phyloP scores from a whole-genome alignment of 768 basidiomycete species.

The Guyanaporus albipodus region DNA sequence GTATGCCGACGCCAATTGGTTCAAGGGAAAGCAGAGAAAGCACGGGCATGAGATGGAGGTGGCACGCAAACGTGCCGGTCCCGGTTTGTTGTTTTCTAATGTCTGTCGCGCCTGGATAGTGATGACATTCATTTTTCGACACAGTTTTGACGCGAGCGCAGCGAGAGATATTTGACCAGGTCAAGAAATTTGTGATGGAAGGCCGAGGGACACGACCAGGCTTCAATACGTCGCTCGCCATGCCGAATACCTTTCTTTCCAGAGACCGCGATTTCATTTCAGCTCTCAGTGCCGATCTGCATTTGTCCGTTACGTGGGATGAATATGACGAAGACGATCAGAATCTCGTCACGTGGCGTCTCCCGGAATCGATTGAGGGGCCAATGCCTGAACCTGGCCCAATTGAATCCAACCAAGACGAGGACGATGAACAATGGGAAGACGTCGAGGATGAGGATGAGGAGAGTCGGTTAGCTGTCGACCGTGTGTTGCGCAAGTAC shows the following conservation, averaged over 20 bases:
- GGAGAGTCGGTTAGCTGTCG: slow-evolving; percentile 69
- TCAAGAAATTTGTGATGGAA: slow-evolving; percentile 69
- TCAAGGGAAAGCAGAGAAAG: slow-evolving; percentile 87
- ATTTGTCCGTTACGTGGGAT: slow-evolving; percentile 85
- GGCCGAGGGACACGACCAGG: slow-evolving; percentile 34
- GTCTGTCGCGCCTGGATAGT: neutral
- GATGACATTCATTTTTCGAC: neutral
- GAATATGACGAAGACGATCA: slow-evolving; percentile 83
- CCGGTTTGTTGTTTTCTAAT: slow-evolving; percentile 47
- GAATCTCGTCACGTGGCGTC: slow-evolving; percentile 66
- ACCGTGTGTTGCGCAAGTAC: slow-evolving; percentile 84
- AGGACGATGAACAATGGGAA: slow-evolving; percentile 48
- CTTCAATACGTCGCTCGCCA: slow-evolving; percentile 44
- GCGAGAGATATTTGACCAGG: slow-evolving; percentile 70
- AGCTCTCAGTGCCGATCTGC: slow-evolving; percentile 70
- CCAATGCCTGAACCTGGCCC: slow-evolving; percentile 31
- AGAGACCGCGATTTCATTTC: slow-evolving; percentile 78
- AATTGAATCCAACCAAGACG: slow-evolving; percentile 37
- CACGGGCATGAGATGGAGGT: slow-evolving; percentile 63
- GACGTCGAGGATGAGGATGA: slow-evolving; percentile 58
- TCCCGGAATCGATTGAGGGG: slow-evolving; percentile 46
- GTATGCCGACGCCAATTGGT: slow-evolving; percentile 86
- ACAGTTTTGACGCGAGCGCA: slow-evolving; percentile 71
- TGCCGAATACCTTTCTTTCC: slow-evolving; percentile 78
- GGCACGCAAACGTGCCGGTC: slow-evolving; percentile 50